Base-by-base conservation (phyloP, 352 stramenopile genomes). In the Elongisporangium undulatum region DNA sequence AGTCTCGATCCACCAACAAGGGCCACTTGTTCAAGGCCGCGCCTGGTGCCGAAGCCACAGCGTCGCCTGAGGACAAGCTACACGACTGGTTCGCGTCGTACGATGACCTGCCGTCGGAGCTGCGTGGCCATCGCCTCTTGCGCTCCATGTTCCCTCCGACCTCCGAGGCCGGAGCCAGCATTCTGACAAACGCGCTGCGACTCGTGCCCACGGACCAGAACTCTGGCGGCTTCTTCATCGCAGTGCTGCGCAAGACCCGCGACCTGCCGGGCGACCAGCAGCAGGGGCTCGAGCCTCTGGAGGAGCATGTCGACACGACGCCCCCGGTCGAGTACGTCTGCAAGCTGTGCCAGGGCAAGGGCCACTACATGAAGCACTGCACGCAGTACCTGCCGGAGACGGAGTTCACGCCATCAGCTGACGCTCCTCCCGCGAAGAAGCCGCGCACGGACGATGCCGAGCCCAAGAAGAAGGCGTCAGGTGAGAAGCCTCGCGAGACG, bases 181-280 rank as follows among this genome's bases (percentile, higher is more conserved):
- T 93, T 34, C 69, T 99, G 19, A 68, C 96, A 56, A 84, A 91
- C 56, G 98, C 97, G 50, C 76, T 97, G 66, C 89, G 97, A 12
- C 77, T 99, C 21, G 84, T 99, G 49, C 98, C 98, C 1, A 98
- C 98, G 38, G 96, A 99, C 68, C 89, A 99, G 61, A 96, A 99
- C 71, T 98, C 96, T 5, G 97, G 97, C 39, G 98, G 97, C 4
- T 99, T 99, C 70, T 99, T 99, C 71, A 87, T 99, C 48, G 90
- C 92, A n/a, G 83, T 99, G 29, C 81, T 99, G 22, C 69, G 79
- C 41, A 98, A 98, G 58, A 62, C 72, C 34, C 59, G 59, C 3
- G 66, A 93, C 51, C 62, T 93, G 24, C 85, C 85, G 2, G 77
- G 79, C 10, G 70, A 71, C 16, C 65, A 75, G 3, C 81, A 92